phyloP scores from a whole-genome alignment of 805 yeast species.

The Saccharomycopsis fibuligera region DNA sequence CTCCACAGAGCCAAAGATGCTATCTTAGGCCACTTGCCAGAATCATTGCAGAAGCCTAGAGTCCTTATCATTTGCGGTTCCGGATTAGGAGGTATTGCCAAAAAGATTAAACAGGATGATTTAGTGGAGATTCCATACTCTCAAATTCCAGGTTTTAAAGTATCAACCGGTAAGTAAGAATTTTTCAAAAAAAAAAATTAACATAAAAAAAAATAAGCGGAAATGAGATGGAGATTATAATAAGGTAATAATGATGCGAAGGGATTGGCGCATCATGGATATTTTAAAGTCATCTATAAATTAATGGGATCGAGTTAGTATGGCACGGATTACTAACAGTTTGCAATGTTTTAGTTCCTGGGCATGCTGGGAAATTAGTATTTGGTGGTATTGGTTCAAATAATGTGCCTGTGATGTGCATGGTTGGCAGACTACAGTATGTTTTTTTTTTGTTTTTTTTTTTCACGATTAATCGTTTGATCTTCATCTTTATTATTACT shows the following conservation, averaged over 20 bases:
- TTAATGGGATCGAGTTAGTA: neutral
- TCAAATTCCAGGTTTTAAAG: slow-evolving; percentile 72
- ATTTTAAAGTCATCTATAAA: too few relatives aligned
- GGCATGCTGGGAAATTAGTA: slow-evolving; percentile 79
- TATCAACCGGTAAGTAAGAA: slow-evolving; percentile 45
- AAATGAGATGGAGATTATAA: too few relatives aligned
- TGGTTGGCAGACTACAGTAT: slow-evolving; percentile 85
- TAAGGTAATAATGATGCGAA: too few relatives aligned
- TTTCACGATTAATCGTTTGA: too few relatives aligned
- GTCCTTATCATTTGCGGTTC: slow-evolving; percentile 88
- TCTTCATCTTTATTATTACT: too few relatives aligned
- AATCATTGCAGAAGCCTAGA: slow-evolving; percentile 38
- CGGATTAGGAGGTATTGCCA: slow-evolving; percentile 83
- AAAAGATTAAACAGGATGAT: slow-evolving; percentile 25
- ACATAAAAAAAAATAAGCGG: too few relatives aligned
- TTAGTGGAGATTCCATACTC: slow-evolving; percentile 50
- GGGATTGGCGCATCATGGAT: too few relatives aligned
- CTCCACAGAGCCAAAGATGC: slow-evolving; percentile 12
- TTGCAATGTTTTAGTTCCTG: slow-evolving; percentile 67
- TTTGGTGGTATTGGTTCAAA: slow-evolving; percentile 70
- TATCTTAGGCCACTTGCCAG: slow-evolving; percentile 9
- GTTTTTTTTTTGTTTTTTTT: slow-evolving; percentile 10
- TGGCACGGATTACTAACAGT: neutral
- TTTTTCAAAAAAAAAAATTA: neutral
- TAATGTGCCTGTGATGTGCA: slow-evolving; percentile 75